Conservation (phyloP, 495 filamentous ascomycete species). For the Chaetomium fimeti region DNA sequence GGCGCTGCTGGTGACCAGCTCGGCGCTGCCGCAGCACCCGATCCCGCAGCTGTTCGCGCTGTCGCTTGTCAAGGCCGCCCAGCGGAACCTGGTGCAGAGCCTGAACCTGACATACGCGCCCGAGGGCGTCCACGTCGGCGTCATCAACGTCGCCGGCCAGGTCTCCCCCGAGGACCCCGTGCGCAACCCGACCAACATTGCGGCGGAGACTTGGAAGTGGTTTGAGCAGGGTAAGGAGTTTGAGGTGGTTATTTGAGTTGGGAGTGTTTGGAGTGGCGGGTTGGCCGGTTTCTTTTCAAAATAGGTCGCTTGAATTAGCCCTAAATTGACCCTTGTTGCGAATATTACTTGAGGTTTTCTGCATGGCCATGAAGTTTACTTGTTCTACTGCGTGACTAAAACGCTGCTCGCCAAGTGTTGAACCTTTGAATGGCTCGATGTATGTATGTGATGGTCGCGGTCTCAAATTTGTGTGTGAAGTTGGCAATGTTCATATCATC, state of each 20-base stretch:
- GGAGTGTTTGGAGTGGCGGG: background rate
- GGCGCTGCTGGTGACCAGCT: slow-evolving; percentile 40
- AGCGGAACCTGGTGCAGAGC: slow-evolving; percentile 41
- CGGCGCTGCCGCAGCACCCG: slow-evolving; percentile 36
- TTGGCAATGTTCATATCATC: too few relatives aligned
- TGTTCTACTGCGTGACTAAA: too few relatives aligned
- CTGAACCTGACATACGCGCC: slow-evolving; percentile 33
- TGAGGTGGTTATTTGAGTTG: slow-evolving; percentile 26
- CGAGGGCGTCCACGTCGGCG: slow-evolving; percentile 41
- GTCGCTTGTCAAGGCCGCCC: slow-evolving; percentile 44
- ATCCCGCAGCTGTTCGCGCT: slow-evolving; percentile 43
- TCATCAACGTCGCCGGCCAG: slow-evolving; percentile 39
- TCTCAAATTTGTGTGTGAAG: too few relatives aligned
- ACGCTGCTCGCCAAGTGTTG: too few relatives aligned
- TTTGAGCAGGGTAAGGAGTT: slow-evolving; percentile 33
- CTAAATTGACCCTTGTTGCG: too few relatives aligned
- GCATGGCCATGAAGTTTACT: too few relatives aligned
- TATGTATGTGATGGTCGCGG: too few relatives aligned
- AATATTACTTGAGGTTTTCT: too few relatives aligned
- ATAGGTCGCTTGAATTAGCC: too few relatives aligned
- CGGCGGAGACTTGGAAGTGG: slow-evolving; percentile 40
- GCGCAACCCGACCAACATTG: slow-evolving; percentile 42
- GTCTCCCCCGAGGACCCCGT: slow-evolving; percentile 34
- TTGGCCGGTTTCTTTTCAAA: too few relatives aligned
- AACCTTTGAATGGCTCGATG: too few relatives aligned